phyloP scores from a whole-genome alignment of 2,329 filamentous ascomycete species.

The Diplodia scrobiculata region DNA sequence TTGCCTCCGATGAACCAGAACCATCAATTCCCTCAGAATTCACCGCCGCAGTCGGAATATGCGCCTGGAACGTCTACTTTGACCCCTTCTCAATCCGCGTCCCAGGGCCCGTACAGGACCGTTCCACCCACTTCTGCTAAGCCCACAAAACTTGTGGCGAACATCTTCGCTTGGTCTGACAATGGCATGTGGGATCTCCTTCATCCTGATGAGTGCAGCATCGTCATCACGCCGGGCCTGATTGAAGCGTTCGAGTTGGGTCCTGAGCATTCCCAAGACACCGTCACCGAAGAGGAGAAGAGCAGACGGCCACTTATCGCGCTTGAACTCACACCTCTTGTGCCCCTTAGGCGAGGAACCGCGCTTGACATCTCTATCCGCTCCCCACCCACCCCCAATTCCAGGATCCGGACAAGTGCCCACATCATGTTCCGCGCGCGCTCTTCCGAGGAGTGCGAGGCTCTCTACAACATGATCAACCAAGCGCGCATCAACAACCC shows the following conservation, averaged over 20 bases:
- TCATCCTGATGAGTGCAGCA: slow-evolving; percentile 63
- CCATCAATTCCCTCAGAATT: slow-evolving; percentile 49
- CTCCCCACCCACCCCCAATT: slow-evolving; percentile 75
- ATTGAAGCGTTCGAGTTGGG: slow-evolving; percentile 64
- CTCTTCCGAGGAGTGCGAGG: slow-evolving; percentile 73
- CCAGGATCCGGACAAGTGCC: slow-evolving; percentile 66
- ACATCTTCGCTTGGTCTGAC: slow-evolving; percentile 66
- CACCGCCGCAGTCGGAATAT: slow-evolving; percentile 46
- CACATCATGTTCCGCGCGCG: slow-evolving; percentile 91
- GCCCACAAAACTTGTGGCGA: slow-evolving; percentile 60
- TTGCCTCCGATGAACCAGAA: slow-evolving; percentile 15
- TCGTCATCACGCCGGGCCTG: slow-evolving; percentile 64
- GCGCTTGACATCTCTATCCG: slow-evolving; percentile 92
- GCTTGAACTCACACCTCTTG: slow-evolving; percentile 85
- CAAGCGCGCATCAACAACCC: slow-evolving; percentile 87
- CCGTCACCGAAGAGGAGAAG: slow-evolving; percentile 37
- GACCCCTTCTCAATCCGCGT: slow-evolving; percentile 78
- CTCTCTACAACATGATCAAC: slow-evolving; percentile 84
- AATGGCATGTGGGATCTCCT: slow-evolving; percentile 63
- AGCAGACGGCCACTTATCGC: slow-evolving; percentile 60
- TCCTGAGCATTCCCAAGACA: slow-evolving; percentile 46
- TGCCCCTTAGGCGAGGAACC: slow-evolving; percentile 86
- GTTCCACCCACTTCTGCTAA: slow-evolving; percentile 55
- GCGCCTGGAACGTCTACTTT: slow-evolving; percentile 57
- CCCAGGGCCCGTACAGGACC: slow-evolving; percentile 68